A percentile compares a stretch with the other conserved stretches of the same genome.
Evolutionary conservation across 2,329 filamentous ascomycete genomes (phyloP).

Genomic region (Trichoderma polysporum): DNA sequence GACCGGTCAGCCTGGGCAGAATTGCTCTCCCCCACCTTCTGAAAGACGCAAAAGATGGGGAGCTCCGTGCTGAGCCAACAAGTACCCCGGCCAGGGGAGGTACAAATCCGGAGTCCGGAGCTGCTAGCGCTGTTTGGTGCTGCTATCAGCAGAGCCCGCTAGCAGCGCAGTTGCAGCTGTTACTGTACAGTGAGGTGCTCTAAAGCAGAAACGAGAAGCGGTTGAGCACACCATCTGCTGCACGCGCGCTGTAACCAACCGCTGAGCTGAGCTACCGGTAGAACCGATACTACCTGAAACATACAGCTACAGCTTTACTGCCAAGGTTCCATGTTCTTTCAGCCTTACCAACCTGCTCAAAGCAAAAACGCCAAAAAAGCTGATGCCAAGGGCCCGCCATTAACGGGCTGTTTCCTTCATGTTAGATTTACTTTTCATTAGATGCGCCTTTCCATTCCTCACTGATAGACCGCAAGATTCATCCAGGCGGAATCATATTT

Average conservation of each 20-base stretch:
- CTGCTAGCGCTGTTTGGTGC: background rate
- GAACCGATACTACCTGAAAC: background rate
- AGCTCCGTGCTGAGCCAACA: background rate
- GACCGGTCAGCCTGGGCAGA: constrained; percentile 23
- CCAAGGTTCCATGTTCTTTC: background rate
- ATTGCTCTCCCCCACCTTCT: constrained; percentile 20
- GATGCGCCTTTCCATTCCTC: background rate
- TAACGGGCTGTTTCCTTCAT: background rate
- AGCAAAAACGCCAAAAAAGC: background rate
- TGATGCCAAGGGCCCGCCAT: no score
- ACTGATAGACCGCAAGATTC: background rate
- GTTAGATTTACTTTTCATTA: background rate
- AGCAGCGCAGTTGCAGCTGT: background rate
- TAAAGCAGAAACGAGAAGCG: no score
- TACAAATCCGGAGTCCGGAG: constrained; percentile 13
- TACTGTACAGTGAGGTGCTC: no score
- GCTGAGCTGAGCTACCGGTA: background rate
- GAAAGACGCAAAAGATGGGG: background rate
- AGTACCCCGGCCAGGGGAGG: constrained; percentile 14
- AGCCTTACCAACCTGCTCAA: background rate
- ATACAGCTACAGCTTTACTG: background rate
- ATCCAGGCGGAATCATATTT: no score
- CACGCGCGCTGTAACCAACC: background rate
- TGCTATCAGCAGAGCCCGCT: background rate
- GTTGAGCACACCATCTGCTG: background rate